These are phyloP conservation scores for Wakefieldia striispora DNA, from an alignment of 768 basidiomycete species.

Conservation along the genomic window DNA sequence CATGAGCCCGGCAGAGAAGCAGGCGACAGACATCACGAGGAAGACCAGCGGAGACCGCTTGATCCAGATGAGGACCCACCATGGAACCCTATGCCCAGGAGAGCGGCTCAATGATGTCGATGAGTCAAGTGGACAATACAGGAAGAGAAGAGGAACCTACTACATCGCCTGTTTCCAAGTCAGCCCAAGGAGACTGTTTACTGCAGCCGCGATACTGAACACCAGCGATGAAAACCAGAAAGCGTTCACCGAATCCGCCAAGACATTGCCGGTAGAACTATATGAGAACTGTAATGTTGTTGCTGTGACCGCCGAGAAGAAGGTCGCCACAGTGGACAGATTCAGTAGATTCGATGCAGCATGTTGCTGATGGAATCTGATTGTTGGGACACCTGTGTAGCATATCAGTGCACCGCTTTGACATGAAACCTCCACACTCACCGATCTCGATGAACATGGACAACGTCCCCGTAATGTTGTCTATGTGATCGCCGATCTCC, in stretches of 20 bases:
- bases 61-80: conserved; percentile 77
- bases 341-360: conserved; percentile 48
- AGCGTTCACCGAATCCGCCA: conserved; percentile 45
- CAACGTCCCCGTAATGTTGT: conserved; percentile 50
- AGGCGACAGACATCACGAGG: conserved; percentile 79
- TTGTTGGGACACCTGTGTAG: conserved; percentile 50
- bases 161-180: conserved; percentile 61
- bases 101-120: conserved; percentile 42
- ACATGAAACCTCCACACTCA: conserved; percentile 28
- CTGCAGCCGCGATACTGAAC: conserved; percentile 54
- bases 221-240: conserved; percentile 57
- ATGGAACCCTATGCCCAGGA: conserved; percentile 53
- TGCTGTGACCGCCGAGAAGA: conserved; percentile 55
- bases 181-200: conserved; percentile 50
- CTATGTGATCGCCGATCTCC: conserved; percentile 54
- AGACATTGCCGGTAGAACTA: conserved; percentile 28
- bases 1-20: conserved; percentile 76
- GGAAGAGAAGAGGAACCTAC: conserved; percentile 33
- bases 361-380: conserved; percentile 53
- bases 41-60: conserved; percentile 81
- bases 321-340: conserved; percentile 52
- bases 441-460: conserved; percentile 54
- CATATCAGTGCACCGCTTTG: conserved; percentile 25
- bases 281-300: conserved; percentile 50
- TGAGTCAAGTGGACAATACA: conserved; percentile 7